Evolutionary conservation across 1,139 yeast species (phyloP).

Genomic region (Saccharomyces hybrid): DNA sequence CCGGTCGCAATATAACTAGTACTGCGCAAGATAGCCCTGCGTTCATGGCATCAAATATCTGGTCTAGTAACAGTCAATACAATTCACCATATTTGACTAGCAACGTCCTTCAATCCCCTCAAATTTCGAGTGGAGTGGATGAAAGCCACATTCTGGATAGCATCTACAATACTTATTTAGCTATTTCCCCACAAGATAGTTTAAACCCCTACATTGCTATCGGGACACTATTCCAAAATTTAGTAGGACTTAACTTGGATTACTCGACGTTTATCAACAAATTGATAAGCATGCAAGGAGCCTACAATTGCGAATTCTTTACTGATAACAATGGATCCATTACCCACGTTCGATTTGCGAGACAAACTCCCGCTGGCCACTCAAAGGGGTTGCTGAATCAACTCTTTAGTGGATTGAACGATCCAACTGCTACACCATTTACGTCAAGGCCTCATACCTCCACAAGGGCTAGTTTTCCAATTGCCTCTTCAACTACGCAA

Average conservation of each 20-base stretch:
- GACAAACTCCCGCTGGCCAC: neutral
- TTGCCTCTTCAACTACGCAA: neutral
- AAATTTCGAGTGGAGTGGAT: neutral
- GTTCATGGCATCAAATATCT: conserved; percentile 1
- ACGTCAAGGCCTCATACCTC: neutral
- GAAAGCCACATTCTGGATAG: neutral
- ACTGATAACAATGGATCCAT: conserved; percentile 19
- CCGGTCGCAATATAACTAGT: neutral
- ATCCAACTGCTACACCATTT: neutral
- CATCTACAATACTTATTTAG: neutral
- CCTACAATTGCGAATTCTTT: conserved; percentile 20
- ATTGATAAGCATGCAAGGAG: conserved; percentile 17
- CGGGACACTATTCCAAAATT: conserved; percentile 19
- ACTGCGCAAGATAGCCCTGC: neutral
- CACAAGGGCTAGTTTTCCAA: neutral
- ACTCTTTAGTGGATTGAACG: neutral
- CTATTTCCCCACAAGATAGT: neutral
- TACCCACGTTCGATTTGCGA: conserved; percentile 21
- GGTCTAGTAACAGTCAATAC: neutral
- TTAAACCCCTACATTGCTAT: conserved; percentile 17
- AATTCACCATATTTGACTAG: neutral
- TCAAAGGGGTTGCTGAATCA: neutral
- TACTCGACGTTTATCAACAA: conserved; percentile 19
- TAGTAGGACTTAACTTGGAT: conserved; percentile 13
- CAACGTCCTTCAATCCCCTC: neutral